phyloP scores from a whole-genome alignment of 2,329 filamentous ascomycete species.

The Aspergillus melleus region DNA sequence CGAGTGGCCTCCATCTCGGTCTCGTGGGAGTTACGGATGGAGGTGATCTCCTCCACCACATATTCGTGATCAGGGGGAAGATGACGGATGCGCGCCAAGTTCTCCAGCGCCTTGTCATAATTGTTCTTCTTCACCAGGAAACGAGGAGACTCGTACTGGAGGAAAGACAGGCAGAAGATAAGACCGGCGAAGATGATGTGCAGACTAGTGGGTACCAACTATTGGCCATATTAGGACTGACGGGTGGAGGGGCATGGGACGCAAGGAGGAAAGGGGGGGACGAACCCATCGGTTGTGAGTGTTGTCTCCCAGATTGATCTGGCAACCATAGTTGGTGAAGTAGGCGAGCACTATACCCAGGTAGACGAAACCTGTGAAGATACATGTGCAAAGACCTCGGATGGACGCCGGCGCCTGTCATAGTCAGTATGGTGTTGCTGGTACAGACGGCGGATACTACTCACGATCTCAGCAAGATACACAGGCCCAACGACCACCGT shows the following conservation, averaged over 20 bases:
- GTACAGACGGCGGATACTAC: not conserved
- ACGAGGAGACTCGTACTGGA: conserved; percentile 69
- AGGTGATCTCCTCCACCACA: conserved; percentile 60
- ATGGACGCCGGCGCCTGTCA: conserved; percentile 59
- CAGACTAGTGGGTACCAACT: conserved; percentile 66
- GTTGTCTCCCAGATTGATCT: conserved; percentile 50
- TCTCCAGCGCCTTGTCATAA: conserved; percentile 47
- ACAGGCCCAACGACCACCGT: conserved; percentile 57
- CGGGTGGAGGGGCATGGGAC: no score
- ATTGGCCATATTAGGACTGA: not conserved
- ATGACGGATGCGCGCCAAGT: conserved; percentile 57
- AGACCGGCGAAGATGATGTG: conserved; percentile 76
- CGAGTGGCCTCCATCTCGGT: conserved; percentile 71
- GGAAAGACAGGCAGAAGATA: conserved; percentile 69
- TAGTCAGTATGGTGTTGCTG: not conserved
- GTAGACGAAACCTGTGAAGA: conserved; percentile 72
- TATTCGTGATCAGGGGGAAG: conserved; percentile 62
- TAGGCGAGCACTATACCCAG: conserved; percentile 77
- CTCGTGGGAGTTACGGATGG: conserved; percentile 66
- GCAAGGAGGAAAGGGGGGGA: conserved; percentile 20
- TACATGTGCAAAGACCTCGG: conserved; percentile 71
- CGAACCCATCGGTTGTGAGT: conserved; percentile 52
- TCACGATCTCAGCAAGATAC: conserved; percentile 68
- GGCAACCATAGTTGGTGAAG: conserved; percentile 69
- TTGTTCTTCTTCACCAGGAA: conserved; percentile 67